These are phyloP conservation scores for Lathyrus oleraceus DNA, from an alignment of 306 rosid species.

Conservation along the genomic window DNA sequence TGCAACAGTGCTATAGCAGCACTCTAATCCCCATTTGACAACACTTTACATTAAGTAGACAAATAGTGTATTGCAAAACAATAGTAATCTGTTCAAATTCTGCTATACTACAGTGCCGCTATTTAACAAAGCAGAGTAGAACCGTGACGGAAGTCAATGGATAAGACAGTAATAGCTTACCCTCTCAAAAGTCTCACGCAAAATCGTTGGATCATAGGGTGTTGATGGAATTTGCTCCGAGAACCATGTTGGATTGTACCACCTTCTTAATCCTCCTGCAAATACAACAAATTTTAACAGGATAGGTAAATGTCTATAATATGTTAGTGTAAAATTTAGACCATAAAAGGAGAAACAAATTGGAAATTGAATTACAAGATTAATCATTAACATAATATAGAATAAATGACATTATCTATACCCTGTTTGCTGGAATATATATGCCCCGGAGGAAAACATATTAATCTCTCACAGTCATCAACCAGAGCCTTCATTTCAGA, in stretches of 20 bases:
- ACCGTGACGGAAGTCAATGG: not conserved
- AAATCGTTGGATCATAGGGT: slow-evolving; percentile 62
- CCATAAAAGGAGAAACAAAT: not conserved
- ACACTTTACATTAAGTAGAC: not conserved
- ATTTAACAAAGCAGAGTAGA: not conserved
- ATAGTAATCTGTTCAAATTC: not conserved
- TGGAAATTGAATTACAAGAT: slow-evolving; percentile 10
- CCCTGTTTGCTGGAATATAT: slow-evolving; percentile 93
- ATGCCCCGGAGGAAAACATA: slow-evolving; percentile 93
- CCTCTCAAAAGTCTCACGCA: slow-evolving; percentile 84
- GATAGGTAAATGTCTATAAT: not conserved
- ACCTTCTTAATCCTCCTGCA: slow-evolving; percentile 85
- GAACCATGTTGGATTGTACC: slow-evolving; percentile 94
- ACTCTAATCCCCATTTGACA: not conserved
- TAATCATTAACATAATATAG: slow-evolving; percentile 26
- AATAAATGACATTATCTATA: slow-evolving; percentile 35
- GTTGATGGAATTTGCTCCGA: slow-evolving; percentile 69
- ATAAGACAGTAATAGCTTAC: slow-evolving; percentile 42
- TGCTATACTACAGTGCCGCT: not conserved
- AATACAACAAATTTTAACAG: slow-evolving; percentile 30
- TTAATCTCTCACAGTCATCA: slow-evolving; percentile 94
- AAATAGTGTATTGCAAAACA: not conserved
- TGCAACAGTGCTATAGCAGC: not conserved
- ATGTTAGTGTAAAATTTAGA: slow-evolving; percentile 8
- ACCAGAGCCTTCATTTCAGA: slow-evolving; percentile 98